Conservation (phyloP, 1,139 yeast genomes). For the Kurtzmaniella quercitrusa region DNA sequence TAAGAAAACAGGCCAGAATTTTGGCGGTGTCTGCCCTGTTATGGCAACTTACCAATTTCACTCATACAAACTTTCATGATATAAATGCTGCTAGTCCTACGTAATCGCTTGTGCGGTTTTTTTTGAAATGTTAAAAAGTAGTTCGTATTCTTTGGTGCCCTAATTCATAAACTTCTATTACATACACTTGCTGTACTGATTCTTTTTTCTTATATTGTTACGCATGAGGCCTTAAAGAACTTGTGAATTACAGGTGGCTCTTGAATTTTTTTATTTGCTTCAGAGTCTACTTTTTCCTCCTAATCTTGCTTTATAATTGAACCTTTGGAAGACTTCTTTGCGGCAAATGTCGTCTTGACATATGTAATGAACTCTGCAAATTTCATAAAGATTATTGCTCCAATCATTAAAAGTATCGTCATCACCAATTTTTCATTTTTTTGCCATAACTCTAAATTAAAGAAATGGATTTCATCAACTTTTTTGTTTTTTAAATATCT, state of each 20-base stretch:
- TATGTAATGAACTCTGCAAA: slow-evolving; percentile 2
- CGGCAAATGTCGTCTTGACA: not conserved
- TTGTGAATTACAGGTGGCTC: not conserved
- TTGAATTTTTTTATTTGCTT: not conserved
- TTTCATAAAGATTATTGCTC: slow-evolving; percentile 16
- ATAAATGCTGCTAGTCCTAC: not conserved
- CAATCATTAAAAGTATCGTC: slow-evolving; percentile 31
- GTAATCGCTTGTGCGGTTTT: not conserved
- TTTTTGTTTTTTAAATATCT: slow-evolving; percentile 30
- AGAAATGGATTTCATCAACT: slow-evolving; percentile 34
- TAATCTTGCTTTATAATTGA: not conserved
- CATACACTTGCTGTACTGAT: no score
- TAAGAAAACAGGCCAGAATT: not conserved
- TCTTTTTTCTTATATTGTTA: no score
- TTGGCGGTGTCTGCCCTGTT: no score
- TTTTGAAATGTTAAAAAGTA: not conserved
- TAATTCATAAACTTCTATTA: no score
- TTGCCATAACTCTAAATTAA: slow-evolving; percentile 36
- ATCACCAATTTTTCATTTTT: slow-evolving; percentile 37
- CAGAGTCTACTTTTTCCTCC: not conserved
- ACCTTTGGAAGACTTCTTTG: not conserved
- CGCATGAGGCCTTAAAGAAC: no score
- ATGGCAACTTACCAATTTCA: no score
- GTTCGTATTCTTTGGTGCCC: not conserved
- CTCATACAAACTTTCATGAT: no score